phyloP scores from a whole-genome alignment of 192 early-diverging fungal species.

The Phlyctochytrium planicorne region DNA sequence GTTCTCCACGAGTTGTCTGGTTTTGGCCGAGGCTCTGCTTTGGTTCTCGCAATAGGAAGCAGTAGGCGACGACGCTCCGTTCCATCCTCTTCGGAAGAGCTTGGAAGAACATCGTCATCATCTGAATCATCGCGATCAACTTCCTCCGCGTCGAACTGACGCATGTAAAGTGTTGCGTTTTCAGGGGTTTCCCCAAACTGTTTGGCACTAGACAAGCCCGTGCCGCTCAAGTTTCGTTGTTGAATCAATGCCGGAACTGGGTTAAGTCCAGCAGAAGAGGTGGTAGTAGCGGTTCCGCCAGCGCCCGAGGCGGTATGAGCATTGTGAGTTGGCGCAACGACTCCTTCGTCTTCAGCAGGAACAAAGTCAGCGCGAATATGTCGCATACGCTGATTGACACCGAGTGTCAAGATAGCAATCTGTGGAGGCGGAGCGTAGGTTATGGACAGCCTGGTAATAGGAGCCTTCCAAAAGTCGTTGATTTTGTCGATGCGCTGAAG shows the following conservation, averaged over 20 bases:
- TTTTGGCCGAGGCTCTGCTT: not conserved
- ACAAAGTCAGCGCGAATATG: constrained; percentile 28
- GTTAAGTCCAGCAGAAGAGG: not conserved
- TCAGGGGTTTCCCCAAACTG: not conserved
- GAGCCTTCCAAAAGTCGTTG: constrained; percentile 27
- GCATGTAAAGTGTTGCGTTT: no score
- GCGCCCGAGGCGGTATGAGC: not conserved
- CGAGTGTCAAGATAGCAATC: constrained; percentile 22
- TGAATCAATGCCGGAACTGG: not conserved
- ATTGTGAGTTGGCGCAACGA: not conserved
- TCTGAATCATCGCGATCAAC: no score
- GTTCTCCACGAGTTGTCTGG: not conserved
- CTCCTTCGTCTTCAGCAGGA: not conserved
- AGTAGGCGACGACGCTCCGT: not conserved
- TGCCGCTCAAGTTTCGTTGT: no score
- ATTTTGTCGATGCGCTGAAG: constrained; percentile 25
- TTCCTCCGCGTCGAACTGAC: no score
- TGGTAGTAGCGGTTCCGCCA: not conserved
- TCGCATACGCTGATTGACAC: constrained; percentile 4
- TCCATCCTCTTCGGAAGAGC: not conserved
- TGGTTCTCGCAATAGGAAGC: not conserved
- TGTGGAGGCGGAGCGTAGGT: constrained; percentile 29
- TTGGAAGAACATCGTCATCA: no score
- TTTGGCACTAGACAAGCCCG: not conserved
- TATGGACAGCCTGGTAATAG: constrained; percentile 10